phyloP scores from a whole-genome alignment of 768 basidiomycete genomes.

The Favolaschia claudopus region DNA sequence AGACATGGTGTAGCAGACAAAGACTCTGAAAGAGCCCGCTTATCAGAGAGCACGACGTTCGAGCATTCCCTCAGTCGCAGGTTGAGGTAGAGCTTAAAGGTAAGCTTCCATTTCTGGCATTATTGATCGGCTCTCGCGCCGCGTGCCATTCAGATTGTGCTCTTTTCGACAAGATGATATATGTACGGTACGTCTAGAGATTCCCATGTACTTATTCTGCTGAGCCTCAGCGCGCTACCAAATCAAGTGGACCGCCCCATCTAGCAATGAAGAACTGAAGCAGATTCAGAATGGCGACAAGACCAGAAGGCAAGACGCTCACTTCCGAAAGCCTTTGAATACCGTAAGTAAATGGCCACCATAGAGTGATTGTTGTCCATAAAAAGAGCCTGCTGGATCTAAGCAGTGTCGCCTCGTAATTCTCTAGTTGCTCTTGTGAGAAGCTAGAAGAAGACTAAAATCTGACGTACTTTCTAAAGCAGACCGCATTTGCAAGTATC shows the following conservation, averaged over 20 bases:
- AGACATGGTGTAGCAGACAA: slow-evolving; percentile 41
- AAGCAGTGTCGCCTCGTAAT: slow-evolving; percentile 50
- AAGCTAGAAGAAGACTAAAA: not conserved
- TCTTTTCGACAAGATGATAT: too few species aligned
- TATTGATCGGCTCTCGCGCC: too few species aligned
- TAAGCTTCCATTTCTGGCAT: too few species aligned
- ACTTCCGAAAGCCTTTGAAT: slow-evolving; percentile 26
- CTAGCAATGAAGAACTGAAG: slow-evolving; percentile 5
- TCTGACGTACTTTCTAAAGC: slow-evolving; percentile 42
- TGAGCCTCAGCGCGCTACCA: too few species aligned
- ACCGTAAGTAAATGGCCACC: slow-evolving; percentile 39
- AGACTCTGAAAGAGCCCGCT: too few species aligned
- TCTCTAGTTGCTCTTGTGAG: slow-evolving; percentile 13
- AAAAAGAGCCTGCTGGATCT: slow-evolving; percentile 49
- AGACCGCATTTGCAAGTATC: slow-evolving; percentile 50
- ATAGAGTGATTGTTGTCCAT: slow-evolving; percentile 54
- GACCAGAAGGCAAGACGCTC: not conserved
- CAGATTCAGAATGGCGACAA: not conserved
- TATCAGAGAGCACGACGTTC: slow-evolving; percentile 4
- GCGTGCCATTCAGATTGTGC: too few species aligned
- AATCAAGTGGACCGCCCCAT: slow-evolving; percentile 14
- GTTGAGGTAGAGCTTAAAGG: too few species aligned
- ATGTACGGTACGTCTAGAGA: too few species aligned
- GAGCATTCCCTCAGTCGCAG: slow-evolving; percentile 11
- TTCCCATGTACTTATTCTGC: too few species aligned